phyloP scores from a whole-genome alignment of 2,329 filamentous ascomycete species.

The Monosporascus ibericus region DNA sequence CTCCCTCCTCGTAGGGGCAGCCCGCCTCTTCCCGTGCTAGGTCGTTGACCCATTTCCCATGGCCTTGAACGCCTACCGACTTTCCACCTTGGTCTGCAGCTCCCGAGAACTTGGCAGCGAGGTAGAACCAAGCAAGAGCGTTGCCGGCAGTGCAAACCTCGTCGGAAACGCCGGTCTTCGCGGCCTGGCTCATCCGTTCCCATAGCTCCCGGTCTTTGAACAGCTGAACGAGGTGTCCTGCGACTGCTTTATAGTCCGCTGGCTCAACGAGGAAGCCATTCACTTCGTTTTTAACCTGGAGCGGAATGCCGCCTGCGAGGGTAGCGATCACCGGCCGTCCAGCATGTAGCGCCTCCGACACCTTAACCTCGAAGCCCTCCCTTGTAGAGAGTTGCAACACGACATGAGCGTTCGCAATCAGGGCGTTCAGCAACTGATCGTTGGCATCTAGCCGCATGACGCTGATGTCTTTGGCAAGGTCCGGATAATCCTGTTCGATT shows the following conservation, averaged over 20 bases:
- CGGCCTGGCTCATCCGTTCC: conserved; percentile 58
- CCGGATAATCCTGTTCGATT: conserved; percentile 55
- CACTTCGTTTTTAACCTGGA: conserved; percentile 67
- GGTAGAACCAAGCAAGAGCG: conserved; percentile 68
- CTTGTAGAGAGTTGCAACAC: conserved; percentile 74
- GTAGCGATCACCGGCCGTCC: conserved; percentile 74
- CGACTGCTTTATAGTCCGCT: conserved; percentile 64
- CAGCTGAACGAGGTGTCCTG: conserved; percentile 57
- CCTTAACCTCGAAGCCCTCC: conserved; percentile 83
- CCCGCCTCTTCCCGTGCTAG: conserved; percentile 62
- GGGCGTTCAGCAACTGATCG: conserved; percentile 72
- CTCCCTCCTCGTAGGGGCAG: conserved; percentile 48
- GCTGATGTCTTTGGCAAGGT: conserved; percentile 60
- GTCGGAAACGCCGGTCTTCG: conserved; percentile 63
- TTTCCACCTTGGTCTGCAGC: conserved; percentile 37
- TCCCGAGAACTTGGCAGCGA: conserved; percentile 61
- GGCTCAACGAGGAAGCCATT: conserved; percentile 70
- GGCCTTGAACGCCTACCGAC: conserved; percentile 39
- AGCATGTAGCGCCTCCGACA: conserved; percentile 76
- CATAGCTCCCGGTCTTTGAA: conserved; percentile 62
- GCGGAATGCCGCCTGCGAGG: conserved; percentile 69
- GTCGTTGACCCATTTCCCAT: conserved; percentile 67
- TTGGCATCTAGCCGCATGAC: conserved; percentile 72
- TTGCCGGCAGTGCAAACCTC: conserved; percentile 80
- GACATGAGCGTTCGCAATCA: conserved; percentile 66